Base-by-base conservation (phyloP, 768 basidiomycete genomes). In the Lactarius evosmus region DNA sequence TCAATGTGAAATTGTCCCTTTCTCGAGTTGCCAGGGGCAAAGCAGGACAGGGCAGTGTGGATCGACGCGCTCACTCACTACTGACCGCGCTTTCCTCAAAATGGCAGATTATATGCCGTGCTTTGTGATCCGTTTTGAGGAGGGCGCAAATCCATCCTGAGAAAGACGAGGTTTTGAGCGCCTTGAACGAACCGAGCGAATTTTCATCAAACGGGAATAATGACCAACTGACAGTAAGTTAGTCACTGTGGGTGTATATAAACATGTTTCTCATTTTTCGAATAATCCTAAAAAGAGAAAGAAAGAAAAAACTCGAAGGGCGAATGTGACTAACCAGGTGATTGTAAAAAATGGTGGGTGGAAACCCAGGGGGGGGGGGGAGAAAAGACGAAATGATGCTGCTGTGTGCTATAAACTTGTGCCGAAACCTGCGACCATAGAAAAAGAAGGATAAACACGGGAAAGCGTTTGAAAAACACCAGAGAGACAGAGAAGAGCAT, bases 381-480 rank as follows among this genome's bases (percentile, higher is more conserved):
- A 22, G 7, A 9, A 51, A 3, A 41, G 7, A 33, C 7, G 38
- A 19, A 44, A 56, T 25, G 50, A 62, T 9, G 36, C 17, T 59
- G 52, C 25, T 32, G 9, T 17, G 30, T 22, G 49, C 11, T 65
- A 49, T 56, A 33, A 65, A 60, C 55, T n/a, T 56, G 50, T 41
- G 64, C 55, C 59, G 64, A 52, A 52, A 61, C 60, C 64, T 65
- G 59, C 64, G 55, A 61, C 64, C 29, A 49, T 53, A 34, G 54
- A 49, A 44, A 49, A 44, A 16, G 22, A 40, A 17, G 29, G 19
- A 65, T 57, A 57, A 65, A 65, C 44, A 61, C 16, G 2, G 22
- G 8, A 56, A 46, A 46, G 52, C 14, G 49, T 49, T 27, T 59
- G 34, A n/a, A 32, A 36, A n/a, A 44, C 32, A 53, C 34, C 36